Base-by-base conservation (phyloP, 1,284 basidiomycete genomes). In the Hymenochaete sp. region DNA sequence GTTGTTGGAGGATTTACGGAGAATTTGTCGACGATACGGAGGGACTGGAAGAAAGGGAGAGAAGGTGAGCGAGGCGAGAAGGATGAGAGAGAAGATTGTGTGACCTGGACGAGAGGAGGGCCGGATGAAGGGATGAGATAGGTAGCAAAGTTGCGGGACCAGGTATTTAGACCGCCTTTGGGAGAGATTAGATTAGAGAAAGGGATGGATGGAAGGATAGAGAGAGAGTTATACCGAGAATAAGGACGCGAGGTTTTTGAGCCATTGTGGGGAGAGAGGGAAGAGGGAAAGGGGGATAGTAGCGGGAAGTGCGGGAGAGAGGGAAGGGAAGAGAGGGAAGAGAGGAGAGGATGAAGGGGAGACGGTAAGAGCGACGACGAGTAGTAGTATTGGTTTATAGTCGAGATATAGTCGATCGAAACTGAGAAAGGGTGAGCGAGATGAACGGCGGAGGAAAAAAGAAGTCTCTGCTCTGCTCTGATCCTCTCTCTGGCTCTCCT, bases 1-100 rank as follows among this genome's bases (percentile, higher is more conserved):
- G 88, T 92, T 44, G 89, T 91, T n/a, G 90, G 74, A 4, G 90
- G 90, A 11, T 66, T 58, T 29, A 93, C 84, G 18, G 85, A 88
- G 62, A 79, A 91, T 60, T 89, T 87, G 66, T 93, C 90, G 36
- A 89, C 86, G 53, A 90, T 82, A 42, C 82, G 75, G 14, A 88
- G 66, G 59, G 78, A 70, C 84, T 88, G 51, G 27, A 16, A 44
- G 45, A 29, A 33, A 29, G 35, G 11, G 29, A 18, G 18, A 42
- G 39, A 28, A n/a, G 32, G 21, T 49, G 38, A 10, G 18, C 40
- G 40, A 16, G 25, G 45, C 50, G 44, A 38, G 45, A 53, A 50
- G 26, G 13, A 28, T 42, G 21, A n/a, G 47, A 38, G 48, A 39
- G 29, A 19, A 13, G 43, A 38, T 32, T 18, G 38, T 3, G 18